Percentiles rank a stretch among this genome's conserved stretches.
Conservation (phyloP, 2,329 filamentous ascomycete genomes). For the Trichothecium roseum region DNA sequence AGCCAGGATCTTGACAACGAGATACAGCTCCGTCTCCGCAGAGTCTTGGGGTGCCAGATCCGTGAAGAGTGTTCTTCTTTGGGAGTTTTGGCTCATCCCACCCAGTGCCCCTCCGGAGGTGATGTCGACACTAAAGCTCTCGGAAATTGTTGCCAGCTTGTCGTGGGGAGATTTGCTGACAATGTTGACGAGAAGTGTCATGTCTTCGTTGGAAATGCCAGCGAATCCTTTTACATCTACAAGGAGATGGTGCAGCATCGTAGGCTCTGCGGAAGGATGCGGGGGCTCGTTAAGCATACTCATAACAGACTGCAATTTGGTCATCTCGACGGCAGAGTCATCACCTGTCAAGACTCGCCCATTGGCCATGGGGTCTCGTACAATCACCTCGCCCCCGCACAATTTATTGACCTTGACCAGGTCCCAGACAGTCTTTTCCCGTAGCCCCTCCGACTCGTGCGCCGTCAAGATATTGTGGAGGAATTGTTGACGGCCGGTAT, state of each 20-base stretch:
- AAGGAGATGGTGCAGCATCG: slow-evolving; percentile 68
- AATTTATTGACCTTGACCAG: slow-evolving; percentile 90
- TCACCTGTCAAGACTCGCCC: slow-evolving; percentile 84
- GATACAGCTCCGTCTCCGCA: slow-evolving; percentile 63
- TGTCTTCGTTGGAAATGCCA: slow-evolving; percentile 64
- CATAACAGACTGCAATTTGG: slow-evolving; percentile 90
- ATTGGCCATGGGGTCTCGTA: slow-evolving; percentile 73
- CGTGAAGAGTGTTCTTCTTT: slow-evolving; percentile 77
- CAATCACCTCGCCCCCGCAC: slow-evolving; percentile 86
- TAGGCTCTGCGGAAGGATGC: slow-evolving; percentile 53
- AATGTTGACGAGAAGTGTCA: slow-evolving; percentile 67
- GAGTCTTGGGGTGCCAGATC: slow-evolving; percentile 72
- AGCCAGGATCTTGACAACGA: slow-evolving; percentile 72
- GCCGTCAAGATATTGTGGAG: slow-evolving; percentile 87
- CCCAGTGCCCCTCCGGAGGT: slow-evolving; percentile 63
- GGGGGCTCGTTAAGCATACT: slow-evolving; percentile 82
- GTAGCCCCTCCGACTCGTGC: slow-evolving; percentile 68
- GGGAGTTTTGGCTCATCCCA: slow-evolving; percentile 51
- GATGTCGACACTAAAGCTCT: slow-evolving; percentile 72
- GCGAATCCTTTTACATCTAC: slow-evolving; percentile 77
- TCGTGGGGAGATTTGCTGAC: slow-evolving; percentile 60
- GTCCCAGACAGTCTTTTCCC: slow-evolving; percentile 92
- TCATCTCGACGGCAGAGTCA: slow-evolving; percentile 86
- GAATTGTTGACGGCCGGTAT: slow-evolving; percentile 77
- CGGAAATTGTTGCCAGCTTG: slow-evolving; percentile 59